Conservation (phyloP, 2,329 filamentous ascomycete genomes). For the Nothophaeocryptopus gaeumannii region DNA sequence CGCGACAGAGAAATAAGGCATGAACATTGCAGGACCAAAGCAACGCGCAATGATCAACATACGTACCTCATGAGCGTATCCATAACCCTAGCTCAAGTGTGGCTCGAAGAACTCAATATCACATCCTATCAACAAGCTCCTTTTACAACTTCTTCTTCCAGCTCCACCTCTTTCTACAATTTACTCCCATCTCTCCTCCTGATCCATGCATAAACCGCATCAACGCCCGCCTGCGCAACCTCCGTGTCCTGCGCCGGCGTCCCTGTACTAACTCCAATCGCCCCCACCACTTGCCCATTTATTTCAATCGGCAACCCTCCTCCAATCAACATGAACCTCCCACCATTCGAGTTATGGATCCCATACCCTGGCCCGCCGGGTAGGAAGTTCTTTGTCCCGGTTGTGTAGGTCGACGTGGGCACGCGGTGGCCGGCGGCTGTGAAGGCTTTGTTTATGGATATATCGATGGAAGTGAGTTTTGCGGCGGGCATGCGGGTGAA, state of each 20-base stretch:
- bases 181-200: conserved; percentile 38
- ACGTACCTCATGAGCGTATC: conserved; percentile 3
- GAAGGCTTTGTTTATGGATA: conserved; percentile 63
- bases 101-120: conserved; percentile 2
- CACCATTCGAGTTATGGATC: conserved; percentile 53
- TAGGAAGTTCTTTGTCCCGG: conserved; percentile 45
- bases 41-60: background rate
- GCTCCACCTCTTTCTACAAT: conserved; percentile 28
- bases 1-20: conserved; percentile 39
- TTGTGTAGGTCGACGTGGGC: conserved; percentile 52
- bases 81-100: background rate
- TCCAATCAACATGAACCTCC: conserved; percentile 54
- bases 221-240: conserved; percentile 52
- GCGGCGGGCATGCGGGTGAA: conserved; percentile 50
- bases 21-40: conserved; percentile 5
- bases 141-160: background rate
- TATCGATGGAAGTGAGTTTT: conserved; percentile 56
- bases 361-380: conserved; percentile 54
- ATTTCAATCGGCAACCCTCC: conserved; percentile 53
- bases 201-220: conserved; percentile 43
- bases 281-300: conserved; percentile 51
- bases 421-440: conserved; percentile 55
- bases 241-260: conserved; percentile 55
- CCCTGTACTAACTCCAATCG: conserved; percentile 55
- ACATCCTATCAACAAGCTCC: no score